phyloP scores from a whole-genome alignment of 306 rosid genomes.

The Senna siamea region DNA sequence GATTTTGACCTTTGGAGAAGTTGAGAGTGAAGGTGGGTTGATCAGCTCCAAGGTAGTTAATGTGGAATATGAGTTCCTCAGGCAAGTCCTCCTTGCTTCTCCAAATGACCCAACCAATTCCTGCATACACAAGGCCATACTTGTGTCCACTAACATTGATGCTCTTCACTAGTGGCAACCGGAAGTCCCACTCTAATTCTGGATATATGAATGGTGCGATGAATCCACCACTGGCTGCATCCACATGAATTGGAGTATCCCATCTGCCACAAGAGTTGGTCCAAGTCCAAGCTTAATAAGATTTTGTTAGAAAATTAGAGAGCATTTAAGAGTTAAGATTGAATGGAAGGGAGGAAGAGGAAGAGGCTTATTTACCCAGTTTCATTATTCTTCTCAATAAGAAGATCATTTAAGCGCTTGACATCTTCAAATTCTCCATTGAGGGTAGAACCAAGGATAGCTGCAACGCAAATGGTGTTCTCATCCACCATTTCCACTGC shows the following conservation, averaged over 20 bases:
- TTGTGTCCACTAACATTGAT: conserved; percentile 95
- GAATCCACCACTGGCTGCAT: conserved; percentile 96
- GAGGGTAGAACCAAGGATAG: conserved; percentile 89
- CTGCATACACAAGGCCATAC: conserved; percentile 91
- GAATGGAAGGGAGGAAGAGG: not conserved
- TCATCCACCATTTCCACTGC: conserved; percentile 94
- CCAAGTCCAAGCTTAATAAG: too few relatives aligned
- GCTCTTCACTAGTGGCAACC: conserved; percentile 87
- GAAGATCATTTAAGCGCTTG: conserved; percentile 77
- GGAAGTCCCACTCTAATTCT: conserved; percentile 87
- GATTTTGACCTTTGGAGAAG: conserved; percentile 75
- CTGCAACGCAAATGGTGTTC: conserved; percentile 94
- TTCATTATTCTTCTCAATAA: conserved; percentile 65
- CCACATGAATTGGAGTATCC: conserved; percentile 98
- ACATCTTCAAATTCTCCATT: conserved; percentile 98
- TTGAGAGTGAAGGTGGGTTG: conserved; percentile 99
- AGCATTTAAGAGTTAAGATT: not conserved
- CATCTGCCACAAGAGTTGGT: conserved; percentile 50
- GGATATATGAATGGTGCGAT: conserved; percentile 93
- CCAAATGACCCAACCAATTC: conserved; percentile 94
- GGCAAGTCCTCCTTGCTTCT: conserved; percentile 85
- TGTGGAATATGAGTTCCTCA: conserved; percentile 92
- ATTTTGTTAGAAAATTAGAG: not conserved
- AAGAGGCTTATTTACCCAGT: conserved; percentile 81
- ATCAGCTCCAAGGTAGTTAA: conserved; percentile 94